Percentiles rank a stretch among this genome's conserved stretches.
phyloP scores from a whole-genome alignment of 2,329 filamentous ascomycete genomes.

The Aspergillus fumigatiaffinis region DNA sequence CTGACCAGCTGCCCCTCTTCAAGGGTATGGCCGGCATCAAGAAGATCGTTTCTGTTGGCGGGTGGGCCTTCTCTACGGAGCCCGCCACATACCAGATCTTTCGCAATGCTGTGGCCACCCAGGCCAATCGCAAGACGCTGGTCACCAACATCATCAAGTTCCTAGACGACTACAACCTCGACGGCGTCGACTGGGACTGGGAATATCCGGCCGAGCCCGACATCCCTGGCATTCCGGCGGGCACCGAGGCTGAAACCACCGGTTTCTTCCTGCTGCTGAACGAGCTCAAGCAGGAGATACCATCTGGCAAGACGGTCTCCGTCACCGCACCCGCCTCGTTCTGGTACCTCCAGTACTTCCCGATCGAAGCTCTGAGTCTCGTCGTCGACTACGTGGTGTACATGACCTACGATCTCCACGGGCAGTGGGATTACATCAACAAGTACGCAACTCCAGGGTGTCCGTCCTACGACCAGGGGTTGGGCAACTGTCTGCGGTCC shows the following conservation, averaged over 20 bases:
- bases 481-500: conserved; percentile 33
- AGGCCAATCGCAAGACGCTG: conserved; percentile 38
- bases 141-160: conserved; percentile 30
- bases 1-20: conserved; percentile 34
- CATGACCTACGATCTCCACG: conserved; percentile 20
- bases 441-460: conserved; percentile 14
- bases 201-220: conserved; percentile 13
- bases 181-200: conserved; percentile 13
- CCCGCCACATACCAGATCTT: conserved; percentile 38
- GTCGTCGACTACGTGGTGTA: conserved; percentile 15
- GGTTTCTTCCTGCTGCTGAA: conserved; percentile 26
- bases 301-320: conserved; percentile 18
- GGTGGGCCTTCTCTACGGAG: conserved; percentile 43
- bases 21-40: conserved; percentile 25
- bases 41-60: conserved; percentile 44
- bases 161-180: conserved; percentile 7
- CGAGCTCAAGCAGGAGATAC: not conserved
- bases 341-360: conserved; percentile 21
- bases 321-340: conserved; percentile 29
- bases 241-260: not conserved
- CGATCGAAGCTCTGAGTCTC: conserved; percentile 8
- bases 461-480: not conserved
- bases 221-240: conserved; percentile 26
- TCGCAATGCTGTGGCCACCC: conserved; percentile 28
- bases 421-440: conserved; percentile 10